Percentiles rank a stretch among this genome's conserved stretches.
These are phyloP conservation scores for Biscogniauxia sp. DNA, from an alignment of 2,329 filamentous ascomycete species.

Conservation along the genomic window DNA sequence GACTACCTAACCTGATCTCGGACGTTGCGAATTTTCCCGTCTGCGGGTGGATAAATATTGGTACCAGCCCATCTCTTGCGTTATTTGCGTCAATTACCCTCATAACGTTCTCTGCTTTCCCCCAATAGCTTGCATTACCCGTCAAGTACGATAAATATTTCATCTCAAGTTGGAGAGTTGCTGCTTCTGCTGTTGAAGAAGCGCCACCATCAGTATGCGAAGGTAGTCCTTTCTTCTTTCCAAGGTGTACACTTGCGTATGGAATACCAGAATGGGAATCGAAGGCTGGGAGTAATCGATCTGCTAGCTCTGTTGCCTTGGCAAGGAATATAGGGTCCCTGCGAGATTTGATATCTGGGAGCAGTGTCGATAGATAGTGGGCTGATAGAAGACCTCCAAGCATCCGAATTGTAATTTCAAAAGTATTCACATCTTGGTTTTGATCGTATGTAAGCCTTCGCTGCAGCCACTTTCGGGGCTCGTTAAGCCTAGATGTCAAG, in stretches of 20 bases:
- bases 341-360: conserved; percentile 67
- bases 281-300: conserved; percentile 81
- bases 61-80: conserved; percentile 74
- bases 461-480: conserved; percentile 84
- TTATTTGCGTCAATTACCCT: conserved; percentile 78
- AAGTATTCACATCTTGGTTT: conserved; percentile 91
- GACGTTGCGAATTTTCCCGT: conserved; percentile 73
- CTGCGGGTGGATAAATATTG: conserved; percentile 82
- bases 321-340: conserved; percentile 90
- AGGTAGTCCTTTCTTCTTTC: conserved; percentile 67
- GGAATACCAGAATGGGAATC: conserved; percentile 82
- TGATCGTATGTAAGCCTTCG: conserved; percentile 79
- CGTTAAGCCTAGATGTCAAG: conserved; percentile 73
- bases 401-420: conserved; percentile 97
- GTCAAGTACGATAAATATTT: conserved; percentile 93
- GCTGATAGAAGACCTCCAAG: conserved; percentile 86
- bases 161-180: conserved; percentile 90
- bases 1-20: conserved; percentile 85
- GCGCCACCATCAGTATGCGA: conserved; percentile 83
- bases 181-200: conserved; percentile 88
- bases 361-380: conserved; percentile 81
- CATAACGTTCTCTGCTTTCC: conserved; percentile 84
- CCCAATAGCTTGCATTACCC: conserved; percentile 86
- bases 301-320: conserved; percentile 86
- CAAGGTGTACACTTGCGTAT: conserved; percentile 83